phyloP scores from a whole-genome alignment of 148 eudicot species.

The Vaccinium corymbosum region DNA sequence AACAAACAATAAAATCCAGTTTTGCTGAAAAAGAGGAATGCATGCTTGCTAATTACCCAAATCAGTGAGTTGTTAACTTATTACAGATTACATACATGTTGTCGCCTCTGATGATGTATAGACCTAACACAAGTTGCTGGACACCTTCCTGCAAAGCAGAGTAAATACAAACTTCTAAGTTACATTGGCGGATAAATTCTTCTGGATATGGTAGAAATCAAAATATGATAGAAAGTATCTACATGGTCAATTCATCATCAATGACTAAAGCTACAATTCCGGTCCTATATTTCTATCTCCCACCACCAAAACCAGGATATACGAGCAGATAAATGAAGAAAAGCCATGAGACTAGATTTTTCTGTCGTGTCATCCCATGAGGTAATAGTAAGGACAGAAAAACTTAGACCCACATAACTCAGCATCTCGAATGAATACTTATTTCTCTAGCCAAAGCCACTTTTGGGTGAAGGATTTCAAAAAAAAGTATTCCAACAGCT shows the following conservation, averaged over 20 bases:
- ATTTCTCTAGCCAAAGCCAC: too few species aligned
- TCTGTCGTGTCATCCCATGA: background rate
- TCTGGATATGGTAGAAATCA: background rate
- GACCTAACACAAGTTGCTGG: slow-evolving; percentile 80
- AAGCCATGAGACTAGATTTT: background rate
- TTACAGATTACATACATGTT: slow-evolving; percentile 62
- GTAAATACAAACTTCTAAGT: background rate
- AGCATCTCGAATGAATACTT: too few species aligned
- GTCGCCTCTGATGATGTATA: slow-evolving; percentile 94
- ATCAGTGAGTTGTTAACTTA: background rate
- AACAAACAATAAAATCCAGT: background rate
- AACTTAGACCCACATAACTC: background rate
- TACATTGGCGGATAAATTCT: background rate
- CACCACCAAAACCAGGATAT: too few species aligned
- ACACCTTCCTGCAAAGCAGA: slow-evolving; percentile 78
- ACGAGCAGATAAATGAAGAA: background rate
- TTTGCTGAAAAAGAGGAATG: background rate
- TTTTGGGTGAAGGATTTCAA: too few species aligned
- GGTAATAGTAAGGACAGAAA: background rate
- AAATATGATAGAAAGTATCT: background rate
- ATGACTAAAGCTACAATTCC: background rate
- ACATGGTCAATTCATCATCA: background rate
- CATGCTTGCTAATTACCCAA: background rate
- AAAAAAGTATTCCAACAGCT: background rate
- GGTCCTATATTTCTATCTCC: background rate